Percentiles rank a stretch among this genome's conserved stretches.
Conservation (phyloP, 2,329 filamentous ascomycete species). For the Botryosphaeria dothidea region DNA sequence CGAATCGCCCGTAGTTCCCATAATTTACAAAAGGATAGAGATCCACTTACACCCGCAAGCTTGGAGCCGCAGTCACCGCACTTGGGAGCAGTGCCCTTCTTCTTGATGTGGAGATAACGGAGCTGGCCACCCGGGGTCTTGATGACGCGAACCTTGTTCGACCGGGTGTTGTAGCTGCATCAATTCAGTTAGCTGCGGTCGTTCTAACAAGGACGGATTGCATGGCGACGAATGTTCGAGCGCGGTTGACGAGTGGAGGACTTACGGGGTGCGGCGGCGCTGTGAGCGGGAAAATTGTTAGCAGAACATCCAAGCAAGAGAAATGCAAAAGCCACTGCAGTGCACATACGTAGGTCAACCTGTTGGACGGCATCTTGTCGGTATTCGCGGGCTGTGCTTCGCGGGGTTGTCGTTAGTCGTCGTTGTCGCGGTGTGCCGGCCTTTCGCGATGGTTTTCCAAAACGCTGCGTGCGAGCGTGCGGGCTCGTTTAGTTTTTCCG, state of each 20-base stretch:
- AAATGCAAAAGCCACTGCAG: neutral
- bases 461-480: neutral
- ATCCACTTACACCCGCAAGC: conserved; percentile 87
- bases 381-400: conserved; percentile 21
- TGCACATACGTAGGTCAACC: conserved; percentile 58
- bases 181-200: conserved; percentile 20
- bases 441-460: conserved; percentile 2
- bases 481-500: conserved; percentile 11
- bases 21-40: neutral
- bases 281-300: conserved; percentile 31
- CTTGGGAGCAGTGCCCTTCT: conserved; percentile 97
- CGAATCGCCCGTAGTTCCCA: neutral
- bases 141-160: conserved; percentile 88
- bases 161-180: conserved; percentile 91
- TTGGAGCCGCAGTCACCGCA: conserved; percentile 91
- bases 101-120: conserved; percentile 98
- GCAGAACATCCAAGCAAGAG: neutral
- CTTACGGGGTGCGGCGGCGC: conserved; percentile 57
- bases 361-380: conserved; percentile 54
- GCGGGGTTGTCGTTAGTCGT: conserved; percentile 18
- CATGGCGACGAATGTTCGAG: neutral
- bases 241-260: conserved; percentile 19
- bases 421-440: conserved; percentile 11
- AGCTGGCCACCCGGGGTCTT: conserved; percentile 97
- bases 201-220: neutral